A percentile compares a stretch with the other conserved stretches of the same genome.
Evolutionary conservation across 2,329 filamentous ascomycete genomes (phyloP).

Genomic region (Aspergillus aculeatinus): DNA sequence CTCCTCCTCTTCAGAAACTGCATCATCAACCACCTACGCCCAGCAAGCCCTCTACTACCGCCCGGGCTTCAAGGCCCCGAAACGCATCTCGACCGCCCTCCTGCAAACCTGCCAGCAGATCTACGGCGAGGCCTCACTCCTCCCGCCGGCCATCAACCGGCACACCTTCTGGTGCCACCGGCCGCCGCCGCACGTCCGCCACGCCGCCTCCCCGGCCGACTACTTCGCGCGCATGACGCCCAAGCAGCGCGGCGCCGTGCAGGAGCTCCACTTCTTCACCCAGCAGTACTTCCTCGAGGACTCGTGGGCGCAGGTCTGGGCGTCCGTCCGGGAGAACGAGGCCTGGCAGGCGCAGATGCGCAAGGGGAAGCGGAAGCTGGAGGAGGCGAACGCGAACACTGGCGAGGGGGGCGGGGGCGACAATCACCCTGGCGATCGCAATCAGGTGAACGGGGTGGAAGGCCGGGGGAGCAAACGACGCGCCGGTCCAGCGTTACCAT

Average conservation of each 20-base stretch:
- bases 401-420: too few relatives aligned
- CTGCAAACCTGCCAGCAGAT: conserved; percentile 46
- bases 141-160: conserved; percentile 43
- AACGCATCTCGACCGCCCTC: conserved; percentile 38
- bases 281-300: background rate
- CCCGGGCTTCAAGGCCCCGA: conserved; percentile 43
- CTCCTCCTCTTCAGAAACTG: conserved; percentile 32
- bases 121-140: conserved; percentile 46
- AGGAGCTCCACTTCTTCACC: background rate
- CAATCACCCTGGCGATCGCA: too few relatives aligned
- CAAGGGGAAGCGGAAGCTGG: background rate
- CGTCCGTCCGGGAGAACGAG: background rate
- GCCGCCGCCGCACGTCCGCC: conserved; percentile 31
- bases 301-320: background rate
- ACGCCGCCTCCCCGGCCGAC: background rate
- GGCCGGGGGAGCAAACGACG: background rate
- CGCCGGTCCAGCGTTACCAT: background rate
- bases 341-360: background rate
- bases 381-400: background rate
- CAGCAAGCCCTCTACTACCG: conserved; percentile 40
- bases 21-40: conserved; percentile 23
- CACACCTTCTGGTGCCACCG: conserved; percentile 43
- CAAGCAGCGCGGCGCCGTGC: background rate
- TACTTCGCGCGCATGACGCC: background rate
- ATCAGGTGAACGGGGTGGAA: too few relatives aligned